Evolutionary conservation across 139 green algal genomes (phyloP).

Genomic region (Chlamydomonas sp.): DNA sequence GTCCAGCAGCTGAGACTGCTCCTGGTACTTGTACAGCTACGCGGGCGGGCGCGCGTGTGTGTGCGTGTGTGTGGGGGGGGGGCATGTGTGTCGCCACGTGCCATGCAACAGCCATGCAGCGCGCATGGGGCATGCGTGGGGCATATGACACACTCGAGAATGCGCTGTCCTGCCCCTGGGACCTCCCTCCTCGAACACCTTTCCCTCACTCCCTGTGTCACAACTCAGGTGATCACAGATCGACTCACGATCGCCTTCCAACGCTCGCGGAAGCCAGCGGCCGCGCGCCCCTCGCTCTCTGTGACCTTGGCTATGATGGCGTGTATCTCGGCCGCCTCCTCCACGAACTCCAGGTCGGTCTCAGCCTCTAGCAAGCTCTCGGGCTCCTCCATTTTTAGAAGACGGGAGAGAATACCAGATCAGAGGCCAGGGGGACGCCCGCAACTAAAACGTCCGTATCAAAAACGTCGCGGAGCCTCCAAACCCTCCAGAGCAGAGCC

Average conservation of each 20-base stretch:
- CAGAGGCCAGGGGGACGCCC: no score
- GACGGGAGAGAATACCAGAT: no score
- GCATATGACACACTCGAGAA: no score
- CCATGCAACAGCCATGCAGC: not conserved
- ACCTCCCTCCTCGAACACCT: not conserved
- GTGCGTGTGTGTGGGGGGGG: not conserved
- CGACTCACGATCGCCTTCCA: constrained; percentile 22
- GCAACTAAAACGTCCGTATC: no score
- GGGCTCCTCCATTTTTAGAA: no score
- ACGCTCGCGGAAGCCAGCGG: not conserved
- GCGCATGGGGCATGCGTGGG: not conserved
- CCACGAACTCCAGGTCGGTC: constrained; percentile 17
- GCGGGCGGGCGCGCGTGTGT: not conserved
- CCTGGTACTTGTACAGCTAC: constrained; percentile 88
- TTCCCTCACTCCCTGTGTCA: not conserved
- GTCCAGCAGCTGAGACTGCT: constrained; percentile 92
- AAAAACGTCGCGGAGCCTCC: no score
- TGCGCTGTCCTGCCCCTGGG: not conserved
- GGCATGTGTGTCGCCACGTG: not conserved
- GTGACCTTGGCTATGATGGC: constrained; percentile 8
- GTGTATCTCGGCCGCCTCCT: constrained; percentile 15
- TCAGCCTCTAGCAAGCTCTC: no score
- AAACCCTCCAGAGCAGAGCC: no score
- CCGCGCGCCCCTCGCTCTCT: constrained; percentile 5
- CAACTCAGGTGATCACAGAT: not conserved